Evolutionary conservation across 208 protist genomes (phyloP).

Genomic region (Leishmania martiniquensis): DNA sequence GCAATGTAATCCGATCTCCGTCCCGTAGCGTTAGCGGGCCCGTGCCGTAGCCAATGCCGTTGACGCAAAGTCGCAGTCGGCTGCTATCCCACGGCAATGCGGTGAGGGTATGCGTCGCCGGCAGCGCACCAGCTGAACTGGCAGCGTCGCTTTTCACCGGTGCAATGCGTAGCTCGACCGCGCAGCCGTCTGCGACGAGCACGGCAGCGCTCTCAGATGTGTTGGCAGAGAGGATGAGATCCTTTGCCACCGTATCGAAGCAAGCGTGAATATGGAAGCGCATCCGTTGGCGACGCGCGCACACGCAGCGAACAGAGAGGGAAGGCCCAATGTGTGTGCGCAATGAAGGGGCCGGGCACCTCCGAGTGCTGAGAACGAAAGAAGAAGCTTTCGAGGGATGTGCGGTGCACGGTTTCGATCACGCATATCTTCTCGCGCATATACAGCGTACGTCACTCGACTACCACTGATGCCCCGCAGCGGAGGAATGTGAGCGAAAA

Average conservation of each 20-base stretch:
- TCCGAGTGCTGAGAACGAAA: not conserved
- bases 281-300: slow-evolving; percentile 1
- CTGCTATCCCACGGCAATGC: slow-evolving; percentile 32
- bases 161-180: slow-evolving; percentile 6
- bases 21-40: slow-evolving; percentile 33
- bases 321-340: too few species aligned
- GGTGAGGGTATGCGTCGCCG: not conserved
- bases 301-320: not conserved
- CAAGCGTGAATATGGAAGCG: slow-evolving; percentile 25
- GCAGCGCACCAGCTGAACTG: not conserved
- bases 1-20: slow-evolving; percentile 23
- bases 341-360: not conserved
- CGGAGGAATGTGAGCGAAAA: not conserved
- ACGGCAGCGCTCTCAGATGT: slow-evolving; percentile 7
- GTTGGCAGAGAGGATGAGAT: slow-evolving; percentile 15
- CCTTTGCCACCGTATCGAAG: slow-evolving; percentile 19
- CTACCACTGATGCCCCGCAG: not conserved
- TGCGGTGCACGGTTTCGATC: slow-evolving; percentile 1
- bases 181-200: slow-evolving; percentile 16
- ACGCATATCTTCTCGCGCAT: not conserved
- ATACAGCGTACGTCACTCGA: too few species aligned
- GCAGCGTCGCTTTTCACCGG: not conserved
- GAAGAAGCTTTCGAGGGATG: not conserved
- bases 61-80: slow-evolving; percentile 22
- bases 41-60: slow-evolving; percentile 30